Evolutionary conservation across 2,329 filamentous ascomycete genomes (phyloP).

Genomic region (Colletotrichum sp.): DNA sequence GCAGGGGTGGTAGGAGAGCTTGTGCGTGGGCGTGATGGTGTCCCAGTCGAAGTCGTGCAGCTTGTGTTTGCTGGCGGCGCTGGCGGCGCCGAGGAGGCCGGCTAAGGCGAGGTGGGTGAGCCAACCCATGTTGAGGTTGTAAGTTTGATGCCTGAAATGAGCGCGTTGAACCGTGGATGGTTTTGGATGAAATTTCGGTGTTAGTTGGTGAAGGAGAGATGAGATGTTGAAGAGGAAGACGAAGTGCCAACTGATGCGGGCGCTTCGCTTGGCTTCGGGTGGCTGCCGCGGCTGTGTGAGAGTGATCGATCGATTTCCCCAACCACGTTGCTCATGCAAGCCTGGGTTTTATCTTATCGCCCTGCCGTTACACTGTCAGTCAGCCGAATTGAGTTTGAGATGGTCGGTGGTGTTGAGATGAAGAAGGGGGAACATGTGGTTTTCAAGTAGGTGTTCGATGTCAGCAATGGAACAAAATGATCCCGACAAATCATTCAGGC

Average conservation of each 20-base stretch:
- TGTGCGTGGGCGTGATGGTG: conserved; percentile 33
- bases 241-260: neutral
- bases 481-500: neutral
- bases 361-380: neutral
- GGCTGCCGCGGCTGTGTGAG: neutral
- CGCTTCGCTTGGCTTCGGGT: neutral
- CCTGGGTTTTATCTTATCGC: neutral
- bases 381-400: neutral
- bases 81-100: neutral
- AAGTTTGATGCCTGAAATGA: neutral
- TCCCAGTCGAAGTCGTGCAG: conserved; percentile 38
- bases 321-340: neutral
- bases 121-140: neutral
- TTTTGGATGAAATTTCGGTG: neutral
- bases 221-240: neutral
- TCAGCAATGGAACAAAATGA: neutral
- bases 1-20: conserved; percentile 44
- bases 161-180: neutral
- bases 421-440: neutral
- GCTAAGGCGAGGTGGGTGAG: neutral
- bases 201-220: neutral
- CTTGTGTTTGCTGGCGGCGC: neutral
- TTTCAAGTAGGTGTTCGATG: neutral
- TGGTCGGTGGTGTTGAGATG: neutral
- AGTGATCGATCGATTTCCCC: neutral